Conservation (phyloP, 257 asterid genomes). For the Ilex aquifolium region DNA sequence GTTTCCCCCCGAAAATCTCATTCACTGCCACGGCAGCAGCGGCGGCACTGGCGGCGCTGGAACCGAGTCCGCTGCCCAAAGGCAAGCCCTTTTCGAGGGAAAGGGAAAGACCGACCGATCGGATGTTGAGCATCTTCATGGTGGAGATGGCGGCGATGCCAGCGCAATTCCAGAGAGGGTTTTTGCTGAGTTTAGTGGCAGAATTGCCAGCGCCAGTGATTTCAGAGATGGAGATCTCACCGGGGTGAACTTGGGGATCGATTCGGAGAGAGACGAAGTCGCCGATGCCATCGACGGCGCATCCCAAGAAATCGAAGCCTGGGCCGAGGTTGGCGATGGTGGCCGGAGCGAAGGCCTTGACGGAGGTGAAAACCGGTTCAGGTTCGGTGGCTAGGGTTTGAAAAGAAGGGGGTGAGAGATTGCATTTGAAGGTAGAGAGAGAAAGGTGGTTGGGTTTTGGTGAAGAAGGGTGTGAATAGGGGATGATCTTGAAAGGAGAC, state of each 20-base stretch:
- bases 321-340: conserved; percentile 86
- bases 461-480: too few species aligned
- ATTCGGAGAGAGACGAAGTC: conserved; percentile 53
- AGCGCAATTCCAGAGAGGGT: conserved; percentile 78
- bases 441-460: background rate
- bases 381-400: conserved; percentile 39
- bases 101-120: conserved; percentile 72
- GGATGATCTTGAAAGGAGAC: too few species aligned
- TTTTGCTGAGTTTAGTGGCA: conserved; percentile 44
- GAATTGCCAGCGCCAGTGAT: conserved; percentile 57
- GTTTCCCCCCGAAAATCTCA: conserved; percentile 53
- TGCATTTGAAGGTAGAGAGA: conserved; percentile 13
- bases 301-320: conserved; percentile 83
- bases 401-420: conserved; percentile 16
- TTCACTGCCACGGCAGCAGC: conserved; percentile 89
- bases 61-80: conserved; percentile 84
- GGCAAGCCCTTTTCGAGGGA: conserved; percentile 91
- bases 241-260: conserved; percentile 59
- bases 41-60: conserved; percentile 95
- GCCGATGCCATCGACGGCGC: conserved; percentile 87
- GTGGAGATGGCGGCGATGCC: conserved; percentile 84
- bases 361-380: conserved; percentile 56
- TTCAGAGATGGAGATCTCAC: conserved; percentile 54
- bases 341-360: conserved; percentile 79
- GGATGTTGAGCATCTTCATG: conserved; percentile 71